These are phyloP conservation scores for Phyllosticta citriasiana DNA, from an alignment of 2,329 filamentous ascomycete genomes.

Conservation along the genomic window DNA sequence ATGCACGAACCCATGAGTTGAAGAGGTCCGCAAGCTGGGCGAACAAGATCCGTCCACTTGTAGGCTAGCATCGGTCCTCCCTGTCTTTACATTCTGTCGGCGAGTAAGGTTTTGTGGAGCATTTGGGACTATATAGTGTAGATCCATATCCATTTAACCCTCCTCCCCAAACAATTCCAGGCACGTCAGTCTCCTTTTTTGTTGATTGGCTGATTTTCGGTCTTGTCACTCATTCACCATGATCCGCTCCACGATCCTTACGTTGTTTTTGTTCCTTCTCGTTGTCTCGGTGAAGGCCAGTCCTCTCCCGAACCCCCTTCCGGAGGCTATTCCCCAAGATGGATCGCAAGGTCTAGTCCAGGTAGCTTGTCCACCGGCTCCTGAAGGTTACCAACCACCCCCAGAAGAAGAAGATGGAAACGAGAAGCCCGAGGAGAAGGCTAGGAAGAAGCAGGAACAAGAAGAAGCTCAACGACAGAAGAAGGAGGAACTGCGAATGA, in stretches of 20 bases:
- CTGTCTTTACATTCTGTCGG: not conserved
- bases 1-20: not conserved
- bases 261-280: not conserved
- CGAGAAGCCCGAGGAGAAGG: not conserved
- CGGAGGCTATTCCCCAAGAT: not conserved
- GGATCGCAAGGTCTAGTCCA: not conserved
- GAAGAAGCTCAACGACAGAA: not conserved
- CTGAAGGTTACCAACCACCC: not conserved
- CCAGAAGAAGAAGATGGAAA: not conserved
- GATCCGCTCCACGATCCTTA: not conserved
- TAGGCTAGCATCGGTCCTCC: not conserved
- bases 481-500: not conserved
- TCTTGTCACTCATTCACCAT: not conserved
- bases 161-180: not conserved
- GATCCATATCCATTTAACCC: too few relatives aligned
- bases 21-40: not conserved
- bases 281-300: not conserved
- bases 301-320: not conserved
- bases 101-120: not conserved
- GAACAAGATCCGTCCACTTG: not conserved
- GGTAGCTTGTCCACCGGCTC: not conserved
- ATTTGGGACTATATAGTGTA: not conserved
- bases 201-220: not conserved
- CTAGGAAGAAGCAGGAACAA: not conserved
- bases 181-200: not conserved